Base-by-base conservation (phyloP, 1,284 basidiomycete species). In the Trametes versicolor region DNA sequence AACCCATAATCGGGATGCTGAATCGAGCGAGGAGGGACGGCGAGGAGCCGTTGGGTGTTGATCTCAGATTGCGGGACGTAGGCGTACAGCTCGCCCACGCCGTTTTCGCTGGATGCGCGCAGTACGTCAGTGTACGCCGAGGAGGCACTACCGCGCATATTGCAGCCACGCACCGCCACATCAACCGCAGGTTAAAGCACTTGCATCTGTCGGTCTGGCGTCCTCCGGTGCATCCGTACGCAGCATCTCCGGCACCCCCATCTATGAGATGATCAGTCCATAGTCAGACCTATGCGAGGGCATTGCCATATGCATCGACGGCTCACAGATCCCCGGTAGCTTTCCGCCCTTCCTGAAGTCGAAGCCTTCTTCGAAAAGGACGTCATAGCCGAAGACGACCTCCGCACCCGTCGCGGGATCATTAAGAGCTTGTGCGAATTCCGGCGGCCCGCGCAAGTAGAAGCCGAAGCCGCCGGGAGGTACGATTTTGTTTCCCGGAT, bases 291-390 rank as follows among this genome's bases (percentile, higher is more conserved):
- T 13, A 17, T 34, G n/a, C 17, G 25, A 10, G n/a, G 29, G 29
- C 29, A 8, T n/a, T n/a, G n/a, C n/a, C n/a, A n/a, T 10, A 34
- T 9, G 21, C 25, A 15, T n/a, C 48, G 53, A 39, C 60, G 21
- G 29, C 87, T 74, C 69, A 88, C 88, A 89, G 5, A 87, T 77
- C 4, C 88, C 88, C 39, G 88, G 88, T 2, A 90, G 76, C 71
- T 91, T 91, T 9, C 89, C 89, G 27, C 89, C 88, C 69, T 86
- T 87, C 13, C 78, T 79, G 82, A 85, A 90, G 43, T 84, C 82
- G 81, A 86, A 90, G 0, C 78, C 85, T 0, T 79, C 72, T 66
- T 87, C 77, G 43, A 90, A 82, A 79, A 87, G 83, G 69, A 90
- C 80, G 2, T 85, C 81, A 70, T 90, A 90, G 63, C 84, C 83